Conservation (phyloP, 441 rosid genomes). For the Gossypium aridum region DNA sequence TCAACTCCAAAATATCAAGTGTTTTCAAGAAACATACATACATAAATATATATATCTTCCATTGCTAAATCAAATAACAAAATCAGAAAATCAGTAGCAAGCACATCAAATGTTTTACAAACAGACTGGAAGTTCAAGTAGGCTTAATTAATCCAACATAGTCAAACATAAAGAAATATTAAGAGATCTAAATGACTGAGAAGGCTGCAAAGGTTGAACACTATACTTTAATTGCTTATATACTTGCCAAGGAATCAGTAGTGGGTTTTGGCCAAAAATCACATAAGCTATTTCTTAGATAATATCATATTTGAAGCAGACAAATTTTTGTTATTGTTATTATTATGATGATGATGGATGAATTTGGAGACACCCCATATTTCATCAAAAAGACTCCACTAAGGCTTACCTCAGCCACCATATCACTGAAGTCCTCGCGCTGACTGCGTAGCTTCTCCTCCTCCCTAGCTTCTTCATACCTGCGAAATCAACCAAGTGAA, state of each 20-base stretch:
- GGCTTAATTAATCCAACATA: not conserved
- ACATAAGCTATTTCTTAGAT: not conserved
- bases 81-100: not conserved
- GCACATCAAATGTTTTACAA: not conserved
- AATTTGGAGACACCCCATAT: not conserved
- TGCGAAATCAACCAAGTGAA: conserved; percentile 22
- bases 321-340: not conserved
- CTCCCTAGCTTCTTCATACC: conserved; percentile 97
- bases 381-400: not conserved
- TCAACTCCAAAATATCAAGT: not conserved
- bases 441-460: conserved; percentile 90
- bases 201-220: not conserved
- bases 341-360: not conserved
- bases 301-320: not conserved
- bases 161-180: not conserved
- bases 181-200: not conserved
- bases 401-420: conserved; percentile 86
- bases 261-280: not conserved
- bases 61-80: not conserved
- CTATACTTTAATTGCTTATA: not conserved
- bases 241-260: not conserved
- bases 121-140: not conserved
- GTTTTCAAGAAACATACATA: too few species aligned
- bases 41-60: too few species aligned
- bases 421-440: conserved; percentile 90